Conservation (phyloP, 371 early-diverging fungal genomes). For the Homolaphlyctis polyrhiza region DNA sequence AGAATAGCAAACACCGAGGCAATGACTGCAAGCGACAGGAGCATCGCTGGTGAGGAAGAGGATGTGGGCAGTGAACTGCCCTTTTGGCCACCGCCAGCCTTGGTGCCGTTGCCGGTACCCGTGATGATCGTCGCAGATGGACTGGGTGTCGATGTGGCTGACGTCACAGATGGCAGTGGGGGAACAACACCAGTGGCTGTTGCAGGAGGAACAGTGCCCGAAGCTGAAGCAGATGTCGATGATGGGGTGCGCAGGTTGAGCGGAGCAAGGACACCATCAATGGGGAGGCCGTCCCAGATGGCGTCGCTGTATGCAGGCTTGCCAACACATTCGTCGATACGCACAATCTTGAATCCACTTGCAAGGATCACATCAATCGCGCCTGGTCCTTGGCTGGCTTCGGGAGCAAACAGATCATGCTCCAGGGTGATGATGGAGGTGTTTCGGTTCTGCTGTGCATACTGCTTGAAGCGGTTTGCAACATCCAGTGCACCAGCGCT, state of each 20-base stretch:
- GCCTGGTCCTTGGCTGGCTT: not conserved
- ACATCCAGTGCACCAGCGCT: not conserved
- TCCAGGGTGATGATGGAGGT: slow-evolving; percentile 1
- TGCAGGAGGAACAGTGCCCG: not conserved
- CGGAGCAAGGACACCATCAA: not conserved
- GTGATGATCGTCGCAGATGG: too few species aligned
- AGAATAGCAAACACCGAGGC: too few species aligned
- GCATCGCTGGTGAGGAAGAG: too few species aligned
- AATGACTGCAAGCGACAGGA: too few species aligned
- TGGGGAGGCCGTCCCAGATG: not conserved
- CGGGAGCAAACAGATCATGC: not conserved
- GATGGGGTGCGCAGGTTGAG: not conserved
- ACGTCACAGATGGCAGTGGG: too few species aligned
- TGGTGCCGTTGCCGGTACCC: too few species aligned
- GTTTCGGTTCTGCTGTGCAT: too few species aligned
- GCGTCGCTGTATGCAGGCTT: not conserved
- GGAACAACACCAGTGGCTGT: not conserved
- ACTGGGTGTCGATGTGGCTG: too few species aligned
- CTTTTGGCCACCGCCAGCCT: too few species aligned
- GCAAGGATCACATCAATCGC: not conserved
- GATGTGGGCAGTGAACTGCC: too few species aligned
- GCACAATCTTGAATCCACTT: slow-evolving; percentile 1
- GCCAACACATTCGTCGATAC: not conserved
- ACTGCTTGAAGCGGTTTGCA: not conserved
- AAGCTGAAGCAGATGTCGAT: not conserved